Conservation (phyloP, 306 rosid species). For the Acacia melanoxylon region DNA sequence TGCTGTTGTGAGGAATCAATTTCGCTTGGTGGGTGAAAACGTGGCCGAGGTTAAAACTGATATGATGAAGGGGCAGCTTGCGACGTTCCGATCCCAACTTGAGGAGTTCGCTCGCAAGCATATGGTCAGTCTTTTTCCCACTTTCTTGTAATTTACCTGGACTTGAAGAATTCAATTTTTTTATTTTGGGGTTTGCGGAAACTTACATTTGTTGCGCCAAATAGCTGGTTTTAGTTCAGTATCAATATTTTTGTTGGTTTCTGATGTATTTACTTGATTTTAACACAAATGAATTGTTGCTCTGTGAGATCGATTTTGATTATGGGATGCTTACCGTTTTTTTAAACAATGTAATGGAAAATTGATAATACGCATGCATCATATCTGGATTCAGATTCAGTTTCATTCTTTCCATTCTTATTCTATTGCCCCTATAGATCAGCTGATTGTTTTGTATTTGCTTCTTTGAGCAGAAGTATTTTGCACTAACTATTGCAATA, state of each 20-base stretch:
- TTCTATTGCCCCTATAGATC: no score
- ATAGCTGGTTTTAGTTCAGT: not conserved
- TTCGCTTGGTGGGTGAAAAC: conserved; percentile 83
- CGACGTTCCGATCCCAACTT: conserved; percentile 85
- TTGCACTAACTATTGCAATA: no score
- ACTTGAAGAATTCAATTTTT: not conserved
- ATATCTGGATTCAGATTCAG: no score
- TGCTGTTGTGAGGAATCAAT: conserved; percentile 90
- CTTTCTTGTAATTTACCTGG: not conserved
- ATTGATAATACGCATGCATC: no score
- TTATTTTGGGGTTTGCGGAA: conserved; percentile 13
- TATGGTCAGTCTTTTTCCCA: conserved; percentile 45
- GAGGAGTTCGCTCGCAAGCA: conserved; percentile 98
- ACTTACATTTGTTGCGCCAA: not conserved
- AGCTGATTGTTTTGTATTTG: no score
- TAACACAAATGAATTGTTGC: no score
- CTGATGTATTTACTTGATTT: no score
- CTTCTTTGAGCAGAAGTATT: no score
- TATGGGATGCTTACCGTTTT: no score
- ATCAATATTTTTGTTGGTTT: not conserved
- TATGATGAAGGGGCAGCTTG: conserved; percentile 90
- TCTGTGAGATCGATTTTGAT: no score
- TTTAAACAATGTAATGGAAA: no score
- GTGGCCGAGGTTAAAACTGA: conserved; percentile 92
- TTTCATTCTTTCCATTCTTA: no score